phyloP scores from a whole-genome alignment of 139 green algal species.

The Microglena sp. region DNA sequence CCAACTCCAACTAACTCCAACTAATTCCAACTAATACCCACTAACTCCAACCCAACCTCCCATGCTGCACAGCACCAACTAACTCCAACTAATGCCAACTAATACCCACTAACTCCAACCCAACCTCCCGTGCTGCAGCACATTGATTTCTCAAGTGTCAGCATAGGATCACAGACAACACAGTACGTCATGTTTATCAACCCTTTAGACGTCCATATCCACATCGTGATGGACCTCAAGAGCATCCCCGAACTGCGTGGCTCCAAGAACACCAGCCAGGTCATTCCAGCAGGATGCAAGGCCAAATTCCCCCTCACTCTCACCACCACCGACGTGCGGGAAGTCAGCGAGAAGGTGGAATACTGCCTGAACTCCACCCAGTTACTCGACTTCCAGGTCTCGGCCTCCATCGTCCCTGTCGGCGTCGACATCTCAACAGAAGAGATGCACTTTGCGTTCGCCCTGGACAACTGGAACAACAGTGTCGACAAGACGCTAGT shows the following conservation, averaged over 20 bases:
- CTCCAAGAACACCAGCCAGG: constrained; percentile 31
- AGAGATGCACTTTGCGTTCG: constrained; percentile 56
- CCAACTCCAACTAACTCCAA: too few species aligned
- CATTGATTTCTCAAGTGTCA: constrained; percentile 46
- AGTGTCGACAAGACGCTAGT: constrained; percentile 38
- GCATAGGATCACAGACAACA: constrained; percentile 22
- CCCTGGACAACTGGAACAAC: constrained; percentile 39
- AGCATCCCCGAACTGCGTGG: constrained; percentile 28
- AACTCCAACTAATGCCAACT: too few species aligned
- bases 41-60: too few species aligned
- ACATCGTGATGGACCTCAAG: constrained; percentile 48
- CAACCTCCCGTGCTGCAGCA: constrained; percentile 2
- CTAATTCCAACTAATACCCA: too few species aligned
- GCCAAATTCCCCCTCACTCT: constrained; percentile 51
- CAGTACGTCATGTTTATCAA: constrained; percentile 53
- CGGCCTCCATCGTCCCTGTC: constrained; percentile 33
- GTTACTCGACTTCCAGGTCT: constrained; percentile 31
- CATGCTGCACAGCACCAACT: too few species aligned
- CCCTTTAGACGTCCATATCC: constrained; percentile 33
- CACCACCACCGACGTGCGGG: constrained; percentile 1
- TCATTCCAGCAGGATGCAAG: constrained; percentile 34
- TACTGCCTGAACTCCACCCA: constrained; percentile 53
- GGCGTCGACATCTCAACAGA: constrained; percentile 29
- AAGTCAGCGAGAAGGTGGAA: constrained; percentile 36
- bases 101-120: too few species aligned